Base-by-base conservation (phyloP, 805 yeast genomes). In the Ogataea pini region DNA sequence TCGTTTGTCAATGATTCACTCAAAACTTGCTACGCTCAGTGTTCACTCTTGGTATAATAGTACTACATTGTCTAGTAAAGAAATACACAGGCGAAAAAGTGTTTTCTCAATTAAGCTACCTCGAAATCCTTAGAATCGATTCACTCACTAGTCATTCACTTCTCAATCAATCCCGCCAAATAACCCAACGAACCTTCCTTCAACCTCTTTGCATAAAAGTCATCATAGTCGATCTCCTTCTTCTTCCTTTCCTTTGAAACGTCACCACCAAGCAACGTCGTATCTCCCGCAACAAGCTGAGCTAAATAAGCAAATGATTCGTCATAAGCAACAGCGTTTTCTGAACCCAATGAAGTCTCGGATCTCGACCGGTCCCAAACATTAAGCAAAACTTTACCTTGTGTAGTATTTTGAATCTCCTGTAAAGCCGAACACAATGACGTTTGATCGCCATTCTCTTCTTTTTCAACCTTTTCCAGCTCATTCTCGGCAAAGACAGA, bases 281-380 rank as follows among this genome's bases (percentile, higher is more conserved):
- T 33, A 46, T 62, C 59, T n/a, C 64, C 67, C 8, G 62, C 58
- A 4, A 72, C 46, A 5, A 68, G 48, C 2, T 64, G 65, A 2
- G 75, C 79, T 19, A 78, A 60, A 49, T 77, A 78, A 0, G 69
- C 68, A 55, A 68, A 77, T 0, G 82, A 77, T 9, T 69, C 70
- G 49, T 72, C 78, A 10, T 49, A 44, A 12, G 54, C 24, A 7
- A 61, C 42, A 5, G 56, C 57, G 7, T 51, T 43, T 31, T 48
- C 42, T 13, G 38, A 43, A 6, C 43, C 36, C 18, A 54, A n/a
- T 2, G 66, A 58, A 7, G 52, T 41, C 16, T 36, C 41, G 12
- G 62, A 53, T n/a, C 44, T 10, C 1, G 46, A 19, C 20, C 55
- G 39, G 27, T 51, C 45, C 46, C 51, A 34, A 7, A 51, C 51